phyloP scores from a whole-genome alignment of 352 stramenopile species.

The Phytophthora idaei region DNA sequence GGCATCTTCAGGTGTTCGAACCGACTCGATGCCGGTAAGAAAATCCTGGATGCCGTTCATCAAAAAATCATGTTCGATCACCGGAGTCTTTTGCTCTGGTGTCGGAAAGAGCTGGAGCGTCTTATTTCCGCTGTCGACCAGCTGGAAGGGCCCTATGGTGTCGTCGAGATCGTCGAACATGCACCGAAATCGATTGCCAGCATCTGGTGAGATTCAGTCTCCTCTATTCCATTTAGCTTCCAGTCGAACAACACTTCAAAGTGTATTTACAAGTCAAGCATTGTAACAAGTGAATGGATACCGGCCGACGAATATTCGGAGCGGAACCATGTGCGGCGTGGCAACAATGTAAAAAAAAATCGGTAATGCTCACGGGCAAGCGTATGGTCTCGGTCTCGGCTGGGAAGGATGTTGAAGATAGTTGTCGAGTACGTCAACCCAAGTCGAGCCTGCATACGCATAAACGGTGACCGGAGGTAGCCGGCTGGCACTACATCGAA shows the following conservation, averaged over 20 bases:
- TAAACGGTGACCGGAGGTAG: constrained; percentile 10
- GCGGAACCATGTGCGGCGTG: constrained; percentile 6
- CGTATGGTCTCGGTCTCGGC: constrained; percentile 21
- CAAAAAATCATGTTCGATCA: not conserved
- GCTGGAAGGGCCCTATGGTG: constrained; percentile 25
- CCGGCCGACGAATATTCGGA: constrained; percentile 19
- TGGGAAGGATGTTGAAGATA: constrained; percentile 38
- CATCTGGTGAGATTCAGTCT: constrained; percentile 22
- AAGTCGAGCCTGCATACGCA: constrained; percentile 8
- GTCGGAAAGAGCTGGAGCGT: constrained; percentile 35
- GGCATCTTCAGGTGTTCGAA: constrained; percentile 38
- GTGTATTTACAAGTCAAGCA: constrained; percentile 19
- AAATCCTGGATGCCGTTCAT: constrained; percentile 24
- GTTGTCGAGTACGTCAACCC: constrained; percentile 28
- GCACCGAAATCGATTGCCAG: constrained; percentile 4
- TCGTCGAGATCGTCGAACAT: constrained; percentile 6
- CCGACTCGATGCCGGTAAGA: constrained; percentile 34
- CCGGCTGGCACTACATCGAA: constrained; percentile 25
- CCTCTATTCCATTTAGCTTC: constrained; percentile 20
- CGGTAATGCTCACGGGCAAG: constrained; percentile 6
- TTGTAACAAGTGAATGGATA: constrained; percentile 8
- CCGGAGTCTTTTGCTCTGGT: constrained; percentile 6
- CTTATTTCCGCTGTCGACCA: constrained; percentile 24
- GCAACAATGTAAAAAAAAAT: constrained; percentile 31
- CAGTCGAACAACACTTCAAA: constrained; percentile 18